phyloP scores from a whole-genome alignment of 2,329 filamentous ascomycete species.

The Fusarium drepaniforme region DNA sequence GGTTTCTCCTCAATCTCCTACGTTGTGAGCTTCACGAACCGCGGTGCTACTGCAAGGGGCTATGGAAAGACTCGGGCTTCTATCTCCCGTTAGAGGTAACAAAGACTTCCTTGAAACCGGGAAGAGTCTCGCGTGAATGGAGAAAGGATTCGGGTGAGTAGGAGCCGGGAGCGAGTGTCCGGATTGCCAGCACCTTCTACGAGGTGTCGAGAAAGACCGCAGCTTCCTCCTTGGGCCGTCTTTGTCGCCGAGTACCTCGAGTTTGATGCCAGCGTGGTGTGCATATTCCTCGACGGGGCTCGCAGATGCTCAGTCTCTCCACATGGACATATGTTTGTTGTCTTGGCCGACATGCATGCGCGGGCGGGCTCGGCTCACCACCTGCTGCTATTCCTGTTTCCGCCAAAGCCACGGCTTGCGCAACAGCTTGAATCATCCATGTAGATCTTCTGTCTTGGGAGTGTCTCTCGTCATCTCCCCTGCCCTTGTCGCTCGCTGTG shows the following conservation, averaged over 20 bases:
- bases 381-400: constrained; percentile 19
- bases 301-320: neutral
- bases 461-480: constrained; percentile 35
- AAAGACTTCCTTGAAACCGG: neutral
- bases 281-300: neutral
- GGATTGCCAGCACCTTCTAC: neutral
- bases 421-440: constrained; percentile 26
- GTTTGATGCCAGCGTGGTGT: constrained; percentile 1
- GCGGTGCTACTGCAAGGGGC: neutral
- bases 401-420: constrained; percentile 8
- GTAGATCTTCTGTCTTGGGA: constrained; percentile 32
- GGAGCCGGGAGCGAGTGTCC: neutral
- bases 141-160: neutral
- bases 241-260: neutral
- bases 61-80: neutral
- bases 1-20: neutral
- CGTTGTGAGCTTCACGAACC: neutral
- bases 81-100: neutral
- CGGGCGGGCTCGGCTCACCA: neutral
- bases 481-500: constrained; percentile 13
- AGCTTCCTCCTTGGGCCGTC: constrained; percentile 7
- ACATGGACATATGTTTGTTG: constrained; percentile 3
- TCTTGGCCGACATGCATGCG: constrained; percentile 15
- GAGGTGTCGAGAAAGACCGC: constrained; percentile 4
- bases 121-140: neutral